Base-by-base conservation (phyloP, 257 asterid species). In the Solanum paucissectum region DNA sequence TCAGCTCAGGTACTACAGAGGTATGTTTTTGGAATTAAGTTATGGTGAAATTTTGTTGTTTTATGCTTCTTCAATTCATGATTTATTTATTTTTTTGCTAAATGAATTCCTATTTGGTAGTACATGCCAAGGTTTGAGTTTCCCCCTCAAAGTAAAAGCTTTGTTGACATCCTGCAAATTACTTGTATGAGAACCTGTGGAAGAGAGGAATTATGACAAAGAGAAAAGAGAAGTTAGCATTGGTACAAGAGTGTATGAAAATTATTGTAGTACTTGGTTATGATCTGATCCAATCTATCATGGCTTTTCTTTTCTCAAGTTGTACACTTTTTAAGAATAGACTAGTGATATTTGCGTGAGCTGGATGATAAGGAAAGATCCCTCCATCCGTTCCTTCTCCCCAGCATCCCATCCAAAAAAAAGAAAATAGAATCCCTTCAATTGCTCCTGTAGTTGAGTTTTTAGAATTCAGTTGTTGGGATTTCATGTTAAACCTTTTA, bases 1-100 rank as follows among this genome's bases (percentile, higher is more conserved):
- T 95, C 85, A 94, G 91, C 91, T 89, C 95, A 84, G 98, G 98
- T 83, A 87, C 84, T 38, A 90, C 95, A 34, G 98, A 96, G 98
- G 98, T 95, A 92, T 58, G 90, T 29, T 60, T 68, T 58, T 13
- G 37, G 21, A 27, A 36, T 36, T 34, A 7, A n/a, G 60, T 38
- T n/a, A 10, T 38, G 34, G 33, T 3, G 36, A n/a, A 40, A 3
- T 76, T 40, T 37, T 74, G 21, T 12, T 40, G 60, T 38, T 23
- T 38, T 75, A 38, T 75, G 21, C 83, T n/a, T 75, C 58, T 75
- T 38, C 34, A 23, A 75, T 38, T 75, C 55, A 75, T 75, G 58
- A 23, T 8, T 8, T 55, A 18, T 20, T 55, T 6, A 1, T 7
- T 55, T 2, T 55, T 32, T 83, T 20, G 82, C 82, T 73, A 34